These are phyloP conservation scores for Oryza punctata DNA, from an alignment of 176 grass and related monocot genomes.

Conservation along the genomic window DNA sequence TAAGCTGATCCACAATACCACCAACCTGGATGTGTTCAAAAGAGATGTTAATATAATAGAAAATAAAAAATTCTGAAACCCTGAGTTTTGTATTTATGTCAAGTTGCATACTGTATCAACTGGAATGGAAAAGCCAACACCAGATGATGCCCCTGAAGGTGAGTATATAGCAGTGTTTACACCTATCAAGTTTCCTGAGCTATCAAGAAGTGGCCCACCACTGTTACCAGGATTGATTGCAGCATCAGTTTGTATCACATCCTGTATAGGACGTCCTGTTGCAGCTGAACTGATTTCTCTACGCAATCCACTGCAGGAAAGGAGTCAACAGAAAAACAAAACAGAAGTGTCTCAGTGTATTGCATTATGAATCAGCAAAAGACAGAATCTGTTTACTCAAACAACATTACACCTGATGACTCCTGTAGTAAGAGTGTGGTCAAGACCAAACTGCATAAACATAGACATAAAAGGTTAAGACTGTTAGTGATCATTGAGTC, in stretches of 20 bases:
- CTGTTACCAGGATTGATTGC: slow-evolving; percentile 99
- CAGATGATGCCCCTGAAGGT: slow-evolving; percentile 96
- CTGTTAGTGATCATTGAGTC: background rate
- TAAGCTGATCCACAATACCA: slow-evolving; percentile 96
- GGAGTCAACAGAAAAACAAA: background rate
- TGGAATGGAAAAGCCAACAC: slow-evolving; percentile 98
- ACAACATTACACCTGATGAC: slow-evolving; percentile 83
- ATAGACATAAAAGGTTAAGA: slow-evolving; percentile 15
- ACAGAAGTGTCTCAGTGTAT: slow-evolving; percentile 21
- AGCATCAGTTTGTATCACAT: slow-evolving; percentile 98
- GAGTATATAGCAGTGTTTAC: slow-evolving; percentile 99
- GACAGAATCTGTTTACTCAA: slow-evolving; percentile 22
- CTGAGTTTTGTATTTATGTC: slow-evolving; percentile 20
- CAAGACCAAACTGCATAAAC: slow-evolving; percentile 95
- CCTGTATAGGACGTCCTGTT: slow-evolving; percentile 99
- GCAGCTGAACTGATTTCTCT: slow-evolving; percentile 99
- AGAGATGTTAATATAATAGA: background rate
- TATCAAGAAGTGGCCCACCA: slow-evolving; percentile 92
- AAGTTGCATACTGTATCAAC: slow-evolving; percentile 79
- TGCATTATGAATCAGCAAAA: slow-evolving; percentile 25
- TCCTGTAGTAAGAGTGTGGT: slow-evolving; percentile 98
- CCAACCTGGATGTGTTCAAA: slow-evolving; percentile 59
- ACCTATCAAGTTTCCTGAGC: slow-evolving; percentile 93
- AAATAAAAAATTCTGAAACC: background rate
- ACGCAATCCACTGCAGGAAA: slow-evolving; percentile 67